Evolutionary conservation across 2,329 filamentous ascomycete genomes (phyloP).

Genomic region (Colletotrichum australisinense): DNA sequence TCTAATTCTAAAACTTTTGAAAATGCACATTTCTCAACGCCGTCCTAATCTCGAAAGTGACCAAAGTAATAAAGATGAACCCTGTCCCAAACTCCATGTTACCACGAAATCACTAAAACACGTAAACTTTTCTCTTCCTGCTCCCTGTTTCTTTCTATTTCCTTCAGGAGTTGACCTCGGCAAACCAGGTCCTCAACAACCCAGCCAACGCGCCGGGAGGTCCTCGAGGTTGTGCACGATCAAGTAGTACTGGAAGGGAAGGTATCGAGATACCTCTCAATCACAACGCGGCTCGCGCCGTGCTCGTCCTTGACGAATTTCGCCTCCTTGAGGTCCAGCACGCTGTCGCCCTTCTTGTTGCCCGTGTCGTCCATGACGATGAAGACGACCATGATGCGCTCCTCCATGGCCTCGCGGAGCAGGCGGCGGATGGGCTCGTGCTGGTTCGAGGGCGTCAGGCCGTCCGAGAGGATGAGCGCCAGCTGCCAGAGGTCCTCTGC

Average conservation of each 20-base stretch:
- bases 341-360: conserved; percentile 67
- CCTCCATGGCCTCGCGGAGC: conserved; percentile 88
- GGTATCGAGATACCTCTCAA: conserved; percentile 91
- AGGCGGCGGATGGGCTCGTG: conserved; percentile 86
- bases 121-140: neutral
- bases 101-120: neutral
- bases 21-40: neutral
- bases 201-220: conserved; percentile 86
- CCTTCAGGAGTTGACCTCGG: conserved; percentile 66
- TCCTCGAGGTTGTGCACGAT: conserved; percentile 94
- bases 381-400: conserved; percentile 98
- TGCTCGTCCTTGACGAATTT: conserved; percentile 77
- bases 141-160: conserved; percentile 12
- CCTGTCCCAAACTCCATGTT: neutral
- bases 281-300: conserved; percentile 76
- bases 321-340: conserved; percentile 89
- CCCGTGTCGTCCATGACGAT: conserved; percentile 85
- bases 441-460: conserved; percentile 83
- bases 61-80: neutral
- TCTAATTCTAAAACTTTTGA: neutral
- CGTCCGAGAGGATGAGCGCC: conserved; percentile 92
- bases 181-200: conserved; percentile 95
- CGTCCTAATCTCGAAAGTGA: neutral
- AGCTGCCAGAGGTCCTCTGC: conserved; percentile 91
- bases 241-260: conserved; percentile 97